phyloP scores from a whole-genome alignment of 805 yeast genomes.

The Hanseniaspora lachancei region DNA sequence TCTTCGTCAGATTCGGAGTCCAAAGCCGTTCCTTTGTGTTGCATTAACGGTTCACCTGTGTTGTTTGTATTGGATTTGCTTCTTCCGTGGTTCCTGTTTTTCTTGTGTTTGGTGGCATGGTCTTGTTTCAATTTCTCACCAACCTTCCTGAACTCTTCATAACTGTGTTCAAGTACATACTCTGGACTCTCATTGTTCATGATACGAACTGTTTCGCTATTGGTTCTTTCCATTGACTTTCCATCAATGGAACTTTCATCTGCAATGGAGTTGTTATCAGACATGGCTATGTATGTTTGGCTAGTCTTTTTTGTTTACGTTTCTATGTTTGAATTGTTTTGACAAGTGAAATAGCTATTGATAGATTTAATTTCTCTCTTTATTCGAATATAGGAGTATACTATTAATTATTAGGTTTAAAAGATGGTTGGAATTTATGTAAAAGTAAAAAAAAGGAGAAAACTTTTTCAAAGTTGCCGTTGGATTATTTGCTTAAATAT shows the following conservation, averaged over 20 bases:
- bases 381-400: neutral
- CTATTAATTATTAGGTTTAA: neutral
- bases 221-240: neutral
- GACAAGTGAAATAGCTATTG: neutral
- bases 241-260: neutral
- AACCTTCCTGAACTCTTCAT: neutral
- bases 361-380: neutral
- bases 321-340: neutral
- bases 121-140: neutral
- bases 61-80: neutral
- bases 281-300: neutral
- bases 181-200: slow-evolving; percentile 18
- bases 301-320: neutral
- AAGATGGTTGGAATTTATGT: neutral
- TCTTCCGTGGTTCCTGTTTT: neutral
- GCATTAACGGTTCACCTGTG: neutral
- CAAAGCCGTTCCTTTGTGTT: neutral
- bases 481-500: too few species aligned
- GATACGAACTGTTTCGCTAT: slow-evolving; percentile 1
- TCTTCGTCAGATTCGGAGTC: slow-evolving; percentile 15
- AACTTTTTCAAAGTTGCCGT: too few species aligned
- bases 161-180: slow-evolving; percentile 19
- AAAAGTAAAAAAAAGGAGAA: too few species aligned
- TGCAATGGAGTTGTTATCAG: neutral
- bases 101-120: too few species aligned